Evolutionary conservation across 805 yeast species (phyloP).

Genomic region (Cyberlindnera amylophila): DNA sequence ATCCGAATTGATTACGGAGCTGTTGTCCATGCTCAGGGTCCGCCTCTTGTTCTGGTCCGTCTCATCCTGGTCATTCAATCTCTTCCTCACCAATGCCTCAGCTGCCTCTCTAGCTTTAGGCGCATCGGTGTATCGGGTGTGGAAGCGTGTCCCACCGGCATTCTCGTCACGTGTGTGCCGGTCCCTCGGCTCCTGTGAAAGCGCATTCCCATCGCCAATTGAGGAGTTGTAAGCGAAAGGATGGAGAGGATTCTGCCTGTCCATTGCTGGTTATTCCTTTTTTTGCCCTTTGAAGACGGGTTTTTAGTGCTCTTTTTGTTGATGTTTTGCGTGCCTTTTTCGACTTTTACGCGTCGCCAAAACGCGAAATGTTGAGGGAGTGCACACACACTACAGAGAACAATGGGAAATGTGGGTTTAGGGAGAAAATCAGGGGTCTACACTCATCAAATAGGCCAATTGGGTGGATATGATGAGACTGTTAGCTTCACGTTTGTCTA

Average conservation of each 20-base stretch:
- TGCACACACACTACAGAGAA: too few relatives aligned
- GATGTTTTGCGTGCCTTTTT: too few relatives aligned
- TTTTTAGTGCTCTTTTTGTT: too few relatives aligned
- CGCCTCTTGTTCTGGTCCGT: constrained; percentile 17
- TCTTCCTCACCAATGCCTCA: constrained; percentile 17
- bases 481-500: too few relatives aligned
- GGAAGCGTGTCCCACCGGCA: constrained; percentile 41
- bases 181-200: constrained; percentile 40
- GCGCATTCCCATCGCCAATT: constrained; percentile 29
- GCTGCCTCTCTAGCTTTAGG: constrained; percentile 1
- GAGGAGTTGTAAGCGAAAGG: constrained; percentile 32
- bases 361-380: too few relatives aligned
- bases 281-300: too few relatives aligned
- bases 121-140: constrained; percentile 30
- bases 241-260: constrained; percentile 17
- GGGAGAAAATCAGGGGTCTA: too few relatives aligned
- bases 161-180: constrained; percentile 38
- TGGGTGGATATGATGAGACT: too few relatives aligned
- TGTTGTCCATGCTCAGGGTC: constrained; percentile 5
- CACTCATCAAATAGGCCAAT: too few relatives aligned
- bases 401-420: too few relatives aligned
- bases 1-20: constrained; percentile 20
- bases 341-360: too few relatives aligned
- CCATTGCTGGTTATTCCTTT: constrained; percentile 11
- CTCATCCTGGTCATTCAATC: constrained; percentile 17